Percentiles rank a stretch among this genome's conserved stretches.
phyloP scores from a whole-genome alignment of 75 land plant genomes.

The Isoetes taiwanensis region DNA sequence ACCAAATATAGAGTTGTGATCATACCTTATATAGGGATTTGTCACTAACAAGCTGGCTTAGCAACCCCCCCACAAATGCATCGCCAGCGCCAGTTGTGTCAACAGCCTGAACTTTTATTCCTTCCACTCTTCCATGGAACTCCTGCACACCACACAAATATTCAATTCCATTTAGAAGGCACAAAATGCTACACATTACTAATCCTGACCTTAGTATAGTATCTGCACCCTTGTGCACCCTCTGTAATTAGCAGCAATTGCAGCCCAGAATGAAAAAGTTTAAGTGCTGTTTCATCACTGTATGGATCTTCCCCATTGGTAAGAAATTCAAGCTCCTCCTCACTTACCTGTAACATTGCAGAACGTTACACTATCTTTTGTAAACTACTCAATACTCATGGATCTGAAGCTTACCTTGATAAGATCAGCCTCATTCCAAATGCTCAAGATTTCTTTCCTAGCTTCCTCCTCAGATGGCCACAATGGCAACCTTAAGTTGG shows the following conservation, averaged over 20 bases:
- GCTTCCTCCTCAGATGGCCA: conserved; percentile 74
- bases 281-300: conserved; percentile 22
- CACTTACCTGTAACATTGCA: conserved; percentile 33
- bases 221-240: conserved; percentile 45
- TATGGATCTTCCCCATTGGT: conserved; percentile 29
- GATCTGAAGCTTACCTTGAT: conserved; percentile 40
- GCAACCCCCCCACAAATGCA: conserved; percentile 68
- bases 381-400: not conserved
- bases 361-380: not conserved
- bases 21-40: conserved; percentile 14
- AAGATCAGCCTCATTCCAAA: conserved; percentile 61
- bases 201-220: conserved; percentile 40
- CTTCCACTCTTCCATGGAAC: conserved; percentile 44
- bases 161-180: not conserved
- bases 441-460: conserved; percentile 55
- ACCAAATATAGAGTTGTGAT: too few species aligned
- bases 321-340: conserved; percentile 35
- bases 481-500: conserved; percentile 58
- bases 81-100: conserved; percentile 93
- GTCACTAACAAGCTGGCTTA: conserved; percentile 20
- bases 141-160: conserved; percentile 14
- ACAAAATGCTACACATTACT: not conserved
- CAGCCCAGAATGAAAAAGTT: conserved; percentile 29
- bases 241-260: conserved; percentile 37
- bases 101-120: conserved; percentile 44